phyloP scores from a whole-genome alignment of 1,284 basidiomycete genomes.

The Cutaneotrichosporon arboriforme region DNA sequence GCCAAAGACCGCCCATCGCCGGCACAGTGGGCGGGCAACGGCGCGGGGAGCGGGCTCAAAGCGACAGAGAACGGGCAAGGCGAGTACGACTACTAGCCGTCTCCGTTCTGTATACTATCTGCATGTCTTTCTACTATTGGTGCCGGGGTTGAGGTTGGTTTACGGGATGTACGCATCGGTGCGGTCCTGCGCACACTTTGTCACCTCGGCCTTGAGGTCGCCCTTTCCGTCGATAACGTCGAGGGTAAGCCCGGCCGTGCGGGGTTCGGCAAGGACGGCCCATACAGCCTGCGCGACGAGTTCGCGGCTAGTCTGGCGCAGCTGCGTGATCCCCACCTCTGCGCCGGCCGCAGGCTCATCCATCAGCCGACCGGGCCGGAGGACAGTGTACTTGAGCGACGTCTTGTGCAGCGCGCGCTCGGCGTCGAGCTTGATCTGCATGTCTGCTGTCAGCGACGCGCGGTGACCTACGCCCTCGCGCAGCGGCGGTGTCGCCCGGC shows the following conservation, averaged over 20 bases:
- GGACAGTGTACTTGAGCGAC: slow-evolving; percentile 65
- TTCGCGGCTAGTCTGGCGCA: slow-evolving; percentile 52
- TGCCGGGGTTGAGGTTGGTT: slow-evolving; percentile 6
- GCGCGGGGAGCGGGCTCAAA: slow-evolving; percentile 2
- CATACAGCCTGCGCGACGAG: slow-evolving; percentile 60
- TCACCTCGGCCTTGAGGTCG: slow-evolving; percentile 55
- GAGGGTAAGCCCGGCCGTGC: slow-evolving; percentile 59
- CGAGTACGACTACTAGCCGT: slow-evolving; percentile 44
- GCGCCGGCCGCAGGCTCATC: slow-evolving; percentile 57
- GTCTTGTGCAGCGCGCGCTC: slow-evolving; percentile 58
- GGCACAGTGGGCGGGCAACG: slow-evolving; percentile 1
- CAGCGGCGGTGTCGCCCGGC: too few species aligned
- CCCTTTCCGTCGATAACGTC: slow-evolving; percentile 60
- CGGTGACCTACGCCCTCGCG: not conserved
- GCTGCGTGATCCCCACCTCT: slow-evolving; percentile 56
- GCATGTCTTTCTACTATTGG: not conserved
- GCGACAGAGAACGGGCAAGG: slow-evolving; percentile 36
- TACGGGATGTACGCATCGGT: slow-evolving; percentile 24
- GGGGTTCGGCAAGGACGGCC: slow-evolving; percentile 55
- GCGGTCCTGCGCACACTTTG: slow-evolving; percentile 58
- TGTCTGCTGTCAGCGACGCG: slow-evolving; percentile 45
- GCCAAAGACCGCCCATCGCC: slow-evolving; percentile 1
- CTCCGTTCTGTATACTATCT: too few species aligned
- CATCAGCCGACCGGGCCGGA: slow-evolving; percentile 60
- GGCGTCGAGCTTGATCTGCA: slow-evolving; percentile 64